These are phyloP conservation scores for Decorospora gaudefroyi DNA, from an alignment of 2,329 filamentous ascomycete species.

Conservation along the genomic window DNA sequence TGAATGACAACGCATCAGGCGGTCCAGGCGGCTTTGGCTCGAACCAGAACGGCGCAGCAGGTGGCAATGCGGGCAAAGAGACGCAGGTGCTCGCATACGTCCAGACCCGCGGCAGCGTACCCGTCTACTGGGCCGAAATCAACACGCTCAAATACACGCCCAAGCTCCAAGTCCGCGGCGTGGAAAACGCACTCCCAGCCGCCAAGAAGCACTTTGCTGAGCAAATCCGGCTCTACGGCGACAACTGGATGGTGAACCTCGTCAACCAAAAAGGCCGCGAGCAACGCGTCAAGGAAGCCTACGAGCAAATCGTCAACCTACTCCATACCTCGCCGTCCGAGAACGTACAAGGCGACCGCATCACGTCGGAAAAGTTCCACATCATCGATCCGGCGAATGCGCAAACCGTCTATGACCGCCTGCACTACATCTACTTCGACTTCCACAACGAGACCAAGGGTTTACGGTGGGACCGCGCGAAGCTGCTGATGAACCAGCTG, in stretches of 20 bases:
- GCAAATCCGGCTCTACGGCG: conserved; percentile 90
- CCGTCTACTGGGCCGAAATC: conserved; percentile 94
- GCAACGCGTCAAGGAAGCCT: conserved; percentile 84
- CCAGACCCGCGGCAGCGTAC: conserved; percentile 94
- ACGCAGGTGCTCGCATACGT: conserved; percentile 92
- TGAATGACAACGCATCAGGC: conserved; percentile 77
- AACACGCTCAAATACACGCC: conserved; percentile 92
- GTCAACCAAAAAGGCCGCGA: conserved; percentile 97
- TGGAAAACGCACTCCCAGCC: conserved; percentile 77
- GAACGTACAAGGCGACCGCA: conserved; percentile 64
- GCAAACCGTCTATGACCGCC: conserved; percentile 71
- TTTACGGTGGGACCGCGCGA: conserved; percentile 87
- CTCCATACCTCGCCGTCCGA: conserved; percentile 73
- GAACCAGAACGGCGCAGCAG: conserved; percentile 69
- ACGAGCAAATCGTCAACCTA: conserved; percentile 83
- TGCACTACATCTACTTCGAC: conserved; percentile 98
- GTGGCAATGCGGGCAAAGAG: conserved; percentile 66
- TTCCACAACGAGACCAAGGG: conserved; percentile 98
- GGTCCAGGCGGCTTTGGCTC: conserved; percentile 79
- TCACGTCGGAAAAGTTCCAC: conserved; percentile 79
- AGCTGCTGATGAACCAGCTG: conserved; percentile 81
- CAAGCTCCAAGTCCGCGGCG: conserved; percentile 81
- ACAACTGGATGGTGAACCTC: conserved; percentile 95
- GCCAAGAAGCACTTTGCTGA: conserved; percentile 89
- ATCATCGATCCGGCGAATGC: conserved; percentile 68